phyloP scores from a whole-genome alignment of 768 basidiomycete species.

The Lactarius sp. region DNA sequence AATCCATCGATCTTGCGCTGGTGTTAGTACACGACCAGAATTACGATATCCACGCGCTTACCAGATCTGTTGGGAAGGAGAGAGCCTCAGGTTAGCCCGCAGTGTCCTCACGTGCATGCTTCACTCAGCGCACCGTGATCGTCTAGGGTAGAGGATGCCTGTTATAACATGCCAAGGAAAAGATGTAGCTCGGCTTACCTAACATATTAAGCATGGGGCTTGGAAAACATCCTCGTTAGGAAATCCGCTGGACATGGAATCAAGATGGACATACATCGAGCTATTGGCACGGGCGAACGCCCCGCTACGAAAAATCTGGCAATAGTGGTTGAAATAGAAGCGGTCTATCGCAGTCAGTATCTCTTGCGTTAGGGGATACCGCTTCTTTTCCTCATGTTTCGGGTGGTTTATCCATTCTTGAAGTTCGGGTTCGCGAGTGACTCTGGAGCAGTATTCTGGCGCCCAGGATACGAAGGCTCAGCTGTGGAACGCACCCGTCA shows the following conservation, averaged over 20 bases:
- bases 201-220: slow-evolving; percentile 89
- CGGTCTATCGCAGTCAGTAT: slow-evolving; percentile 75
- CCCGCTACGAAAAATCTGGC: slow-evolving; percentile 76
- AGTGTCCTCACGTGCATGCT: neutral
- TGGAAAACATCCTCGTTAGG: neutral
- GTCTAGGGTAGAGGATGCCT: slow-evolving; percentile 40
- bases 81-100: neutral
- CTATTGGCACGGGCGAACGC: slow-evolving; percentile 90
- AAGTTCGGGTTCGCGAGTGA: slow-evolving; percentile 84
- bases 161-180: neutral
- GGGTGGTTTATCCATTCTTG: slow-evolving; percentile 74
- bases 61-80: slow-evolving; percentile 6
- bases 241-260: neutral
- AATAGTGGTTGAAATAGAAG: slow-evolving; percentile 90
- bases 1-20: slow-evolving; percentile 66
- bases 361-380: slow-evolving; percentile 59
- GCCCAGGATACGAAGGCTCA: neutral
- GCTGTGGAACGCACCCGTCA: slow-evolving; percentile 50
- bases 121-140: slow-evolving; percentile 60
- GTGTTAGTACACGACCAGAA: neutral
- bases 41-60: neutral
- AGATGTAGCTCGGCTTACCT: slow-evolving; percentile 41
- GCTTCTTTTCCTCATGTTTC: slow-evolving; percentile 55
- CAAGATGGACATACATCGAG: slow-evolving; percentile 60
- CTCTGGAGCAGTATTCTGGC: slow-evolving; percentile 34